Evolutionary conservation across 148 eudicot genomes (phyloP).

Genomic region (Limonium bicolor): DNA sequence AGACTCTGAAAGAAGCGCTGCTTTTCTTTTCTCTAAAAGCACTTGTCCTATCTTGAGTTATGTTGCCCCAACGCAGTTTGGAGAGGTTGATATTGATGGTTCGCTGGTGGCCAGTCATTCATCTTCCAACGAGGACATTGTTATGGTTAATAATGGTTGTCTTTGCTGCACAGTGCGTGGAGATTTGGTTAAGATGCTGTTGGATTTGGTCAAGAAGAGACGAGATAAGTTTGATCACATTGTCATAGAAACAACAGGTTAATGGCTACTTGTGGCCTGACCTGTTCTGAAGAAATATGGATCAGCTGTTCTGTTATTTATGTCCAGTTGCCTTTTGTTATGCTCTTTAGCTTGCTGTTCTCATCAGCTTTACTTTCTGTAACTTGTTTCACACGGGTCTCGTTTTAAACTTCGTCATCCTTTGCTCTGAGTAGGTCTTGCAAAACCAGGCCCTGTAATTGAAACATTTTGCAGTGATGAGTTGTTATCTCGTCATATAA

Average conservation of each 20-base stretch:
- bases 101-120: conserved; percentile 92
- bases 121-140: conserved; percentile 72
- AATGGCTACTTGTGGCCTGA: too few species aligned
- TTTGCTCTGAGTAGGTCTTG: conserved; percentile 54
- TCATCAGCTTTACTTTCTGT: too few species aligned
- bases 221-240: conserved; percentile 87
- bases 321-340: too few species aligned
- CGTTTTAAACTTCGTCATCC: neutral
- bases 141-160: conserved; percentile 96
- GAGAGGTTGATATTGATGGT: conserved; percentile 94
- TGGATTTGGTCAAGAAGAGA: conserved; percentile 66
- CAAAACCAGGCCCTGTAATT: conserved; percentile 95
- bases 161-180: conserved; percentile 92
- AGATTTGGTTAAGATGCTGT: conserved; percentile 75
- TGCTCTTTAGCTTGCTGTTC: too few species aligned
- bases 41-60: neutral
- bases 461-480: conserved; percentile 92
- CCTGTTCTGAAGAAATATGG: too few species aligned
- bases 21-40: neutral
- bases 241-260: conserved; percentile 94
- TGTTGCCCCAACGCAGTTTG: conserved; percentile 41
- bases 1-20: neutral
- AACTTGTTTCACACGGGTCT: too few species aligned
- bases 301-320: too few species aligned
- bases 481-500: conserved; percentile 56